Conservation (phyloP, 805 yeast genomes). For the Spathaspora boniae region DNA sequence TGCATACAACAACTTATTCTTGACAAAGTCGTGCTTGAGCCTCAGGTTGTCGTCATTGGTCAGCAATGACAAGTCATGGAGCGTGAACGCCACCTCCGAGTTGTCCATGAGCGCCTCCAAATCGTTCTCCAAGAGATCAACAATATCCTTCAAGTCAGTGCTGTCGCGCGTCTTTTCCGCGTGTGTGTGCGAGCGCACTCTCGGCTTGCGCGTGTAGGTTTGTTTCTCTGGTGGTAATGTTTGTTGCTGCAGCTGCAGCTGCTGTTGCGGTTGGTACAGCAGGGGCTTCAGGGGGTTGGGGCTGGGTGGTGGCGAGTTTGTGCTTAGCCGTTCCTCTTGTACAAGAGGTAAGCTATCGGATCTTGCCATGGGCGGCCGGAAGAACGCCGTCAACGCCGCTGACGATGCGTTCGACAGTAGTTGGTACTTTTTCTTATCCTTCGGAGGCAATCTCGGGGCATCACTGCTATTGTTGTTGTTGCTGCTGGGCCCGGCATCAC, state of each 20-base stretch:
- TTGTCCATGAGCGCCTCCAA: constrained; percentile 24
- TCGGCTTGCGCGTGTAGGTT: not conserved
- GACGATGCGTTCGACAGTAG: constrained; percentile 43
- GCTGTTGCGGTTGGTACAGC: not conserved
- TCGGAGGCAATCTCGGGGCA: too few relatives aligned
- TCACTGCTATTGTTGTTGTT: not conserved
- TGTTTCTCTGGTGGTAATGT: not conserved
- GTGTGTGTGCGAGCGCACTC: not conserved
- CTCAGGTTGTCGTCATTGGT: constrained; percentile 26
- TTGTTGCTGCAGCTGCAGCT: not conserved
- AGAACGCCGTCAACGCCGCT: constrained; percentile 45
- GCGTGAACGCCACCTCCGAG: constrained; percentile 46
- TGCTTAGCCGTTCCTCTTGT: constrained; percentile 1
- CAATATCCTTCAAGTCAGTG: constrained; percentile 47
- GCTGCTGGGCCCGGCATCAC: constrained; percentile 3
- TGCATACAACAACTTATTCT: constrained; percentile 53
- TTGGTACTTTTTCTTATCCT: constrained; percentile 14
- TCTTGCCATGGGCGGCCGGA: constrained; percentile 35
- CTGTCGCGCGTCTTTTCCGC: not conserved
- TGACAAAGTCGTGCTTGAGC: constrained; percentile 39
- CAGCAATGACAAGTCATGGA: constrained; percentile 55
- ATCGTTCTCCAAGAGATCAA: constrained; percentile 43
- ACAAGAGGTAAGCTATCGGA: constrained; percentile 34
- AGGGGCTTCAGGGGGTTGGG: constrained; percentile 5
- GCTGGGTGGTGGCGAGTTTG: constrained; percentile 4